phyloP scores from a whole-genome alignment of 148 eudicot species.

The Chenopodium formosanum region DNA sequence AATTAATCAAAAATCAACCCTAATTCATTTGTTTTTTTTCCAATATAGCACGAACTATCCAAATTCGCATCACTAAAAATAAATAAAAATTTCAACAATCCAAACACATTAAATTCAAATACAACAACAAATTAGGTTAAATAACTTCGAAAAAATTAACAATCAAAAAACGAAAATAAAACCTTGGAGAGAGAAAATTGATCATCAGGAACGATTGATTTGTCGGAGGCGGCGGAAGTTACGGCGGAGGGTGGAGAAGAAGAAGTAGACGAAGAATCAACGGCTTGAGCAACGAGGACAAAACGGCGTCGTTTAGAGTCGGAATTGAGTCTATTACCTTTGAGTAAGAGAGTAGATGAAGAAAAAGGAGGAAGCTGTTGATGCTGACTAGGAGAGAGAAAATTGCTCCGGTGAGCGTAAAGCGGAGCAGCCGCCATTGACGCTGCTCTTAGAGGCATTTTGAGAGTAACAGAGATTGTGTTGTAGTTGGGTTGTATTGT shows the following conservation, averaged over 20 bases:
- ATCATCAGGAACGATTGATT: constrained; percentile 43
- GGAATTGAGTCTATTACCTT: constrained; percentile 13
- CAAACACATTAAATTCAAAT: background rate
- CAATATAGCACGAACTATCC: background rate
- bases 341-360: background rate
- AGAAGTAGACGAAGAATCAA: constrained; percentile 57
- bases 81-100: background rate
- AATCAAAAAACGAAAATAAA: background rate
- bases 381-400: constrained; percentile 37
- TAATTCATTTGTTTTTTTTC: background rate
- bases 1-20: background rate
- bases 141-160: background rate
- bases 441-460: constrained; percentile 29
- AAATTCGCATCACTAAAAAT: background rate
- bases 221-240: background rate
- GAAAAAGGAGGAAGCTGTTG: constrained; percentile 10
- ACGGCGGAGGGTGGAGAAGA: constrained; percentile 12
- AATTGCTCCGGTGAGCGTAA: constrained; percentile 9
- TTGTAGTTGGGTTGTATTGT: background rate
- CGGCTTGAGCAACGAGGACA: constrained; percentile 44
- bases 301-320: constrained; percentile 28
- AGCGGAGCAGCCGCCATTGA: constrained; percentile 13
- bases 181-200: constrained; percentile 76
- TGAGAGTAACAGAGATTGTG: background rate
- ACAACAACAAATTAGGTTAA: background rate